Percentiles rank a stretch among this genome's conserved stretches.
Conservation (phyloP, 2,329 filamentous ascomycete genomes). For the Colletotrichum destructivum region DNA sequence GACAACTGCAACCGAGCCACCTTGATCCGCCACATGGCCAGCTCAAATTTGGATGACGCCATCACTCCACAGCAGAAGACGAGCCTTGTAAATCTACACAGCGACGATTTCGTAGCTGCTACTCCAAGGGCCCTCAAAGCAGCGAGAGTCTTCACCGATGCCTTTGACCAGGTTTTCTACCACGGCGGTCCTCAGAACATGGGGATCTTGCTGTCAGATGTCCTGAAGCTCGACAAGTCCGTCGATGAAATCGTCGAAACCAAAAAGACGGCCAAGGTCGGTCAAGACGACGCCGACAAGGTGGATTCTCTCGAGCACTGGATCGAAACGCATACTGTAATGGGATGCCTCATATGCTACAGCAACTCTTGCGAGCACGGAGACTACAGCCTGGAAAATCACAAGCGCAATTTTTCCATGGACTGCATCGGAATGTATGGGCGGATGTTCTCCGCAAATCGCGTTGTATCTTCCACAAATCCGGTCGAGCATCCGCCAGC, state of each 20-base stretch:
- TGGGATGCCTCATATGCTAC: conserved; percentile 73
- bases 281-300: conserved; percentile 52
- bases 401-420: conserved; percentile 70
- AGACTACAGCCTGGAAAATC: conserved; percentile 67
- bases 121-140: conserved; percentile 58
- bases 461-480: conserved; percentile 27
- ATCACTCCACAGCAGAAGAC: conserved; percentile 70
- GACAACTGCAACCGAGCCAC: conserved; percentile 67
- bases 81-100: conserved; percentile 65
- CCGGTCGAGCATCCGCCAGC: conserved; percentile 23
- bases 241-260: conserved; percentile 69
- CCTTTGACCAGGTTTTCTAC: conserved; percentile 71
- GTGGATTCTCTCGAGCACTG: conserved; percentile 50
- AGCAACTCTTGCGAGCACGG: conserved; percentile 75
- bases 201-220: conserved; percentile 65
- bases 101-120: conserved; percentile 54
- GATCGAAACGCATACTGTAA: conserved; percentile 68
- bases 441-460: conserved; percentile 40
- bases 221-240: conserved; percentile 67
- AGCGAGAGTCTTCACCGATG: conserved; percentile 68
- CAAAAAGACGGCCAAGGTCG: conserved; percentile 68
- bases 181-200: conserved; percentile 50
- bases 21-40: conserved; percentile 69
- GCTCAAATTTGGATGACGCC: conserved; percentile 61
- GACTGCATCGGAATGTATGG: conserved; percentile 49